phyloP scores from a whole-genome alignment of 257 asterid species.

The Jacaranda mimosifolia region DNA sequence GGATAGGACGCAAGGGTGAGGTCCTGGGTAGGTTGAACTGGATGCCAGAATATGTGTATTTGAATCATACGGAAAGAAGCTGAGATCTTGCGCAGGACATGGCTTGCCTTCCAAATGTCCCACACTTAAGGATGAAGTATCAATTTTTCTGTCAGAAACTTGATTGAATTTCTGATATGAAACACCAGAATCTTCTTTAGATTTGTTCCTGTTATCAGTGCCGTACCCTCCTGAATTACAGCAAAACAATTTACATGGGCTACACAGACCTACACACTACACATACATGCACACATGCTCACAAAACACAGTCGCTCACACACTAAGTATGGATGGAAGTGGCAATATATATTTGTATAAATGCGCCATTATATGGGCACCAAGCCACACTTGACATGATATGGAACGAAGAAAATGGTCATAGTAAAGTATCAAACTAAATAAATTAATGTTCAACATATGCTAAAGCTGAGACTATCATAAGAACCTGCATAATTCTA shows the following conservation, averaged over 20 bases:
- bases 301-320: not conserved
- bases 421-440: not conserved
- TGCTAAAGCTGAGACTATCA: not conserved
- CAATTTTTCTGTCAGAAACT: slow-evolving; percentile 44
- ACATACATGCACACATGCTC: not conserved
- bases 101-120: slow-evolving; percentile 50
- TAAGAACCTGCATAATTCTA: too few species aligned
- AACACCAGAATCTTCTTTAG: slow-evolving; percentile 45
- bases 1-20: slow-evolving; percentile 42
- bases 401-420: not conserved
- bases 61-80: slow-evolving; percentile 53
- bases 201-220: slow-evolving; percentile 45
- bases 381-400: not conserved
- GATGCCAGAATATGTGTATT: slow-evolving; percentile 37
- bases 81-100: slow-evolving; percentile 47
- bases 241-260: slow-evolving; percentile 30
- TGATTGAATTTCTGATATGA: slow-evolving; percentile 51
- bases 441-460: not conserved
- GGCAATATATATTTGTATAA: not conserved
- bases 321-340: slow-evolving; percentile 1
- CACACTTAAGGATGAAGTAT: slow-evolving; percentile 38
- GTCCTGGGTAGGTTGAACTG: slow-evolving; percentile 44
- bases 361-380: not conserved
- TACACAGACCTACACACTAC: slow-evolving; percentile 3
- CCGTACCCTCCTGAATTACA: slow-evolving; percentile 48